Base-by-base conservation (phyloP, 306 rosid genomes). In the Senna siamea region DNA sequence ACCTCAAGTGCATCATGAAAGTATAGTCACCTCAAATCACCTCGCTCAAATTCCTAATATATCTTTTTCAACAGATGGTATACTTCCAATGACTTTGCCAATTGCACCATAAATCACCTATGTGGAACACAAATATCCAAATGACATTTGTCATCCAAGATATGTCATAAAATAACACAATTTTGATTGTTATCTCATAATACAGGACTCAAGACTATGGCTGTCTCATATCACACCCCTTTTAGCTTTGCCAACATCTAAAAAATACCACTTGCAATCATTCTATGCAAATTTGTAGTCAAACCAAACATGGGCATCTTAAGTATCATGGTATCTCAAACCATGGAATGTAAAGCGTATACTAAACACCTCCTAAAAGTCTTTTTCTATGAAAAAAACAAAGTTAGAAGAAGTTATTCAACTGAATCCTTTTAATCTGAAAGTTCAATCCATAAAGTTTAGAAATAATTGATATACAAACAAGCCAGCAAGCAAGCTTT, bases 401-500 rank as follows among this genome's bases (percentile, higher is more conserved):
- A 47, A 43, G 22, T 59, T 14, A 46, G 19, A 57, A 15, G 26
- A 58, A 44, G 26, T 46, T 59, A 30, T 28, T 28, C 46, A 58
- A 58, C 9, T 5, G 44, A 7, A 9, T 9, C 43, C 18, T 59
- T 18, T 26, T 46, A 35, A 35, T 44, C 62, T 17, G 35, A 50
- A 32, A 61, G 60, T 37, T 28, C 56, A 17, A 28, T 43, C 23
- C 48, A 75, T 53, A 34, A 53, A 41, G 63, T 41, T 50, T 4
- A 26, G 43, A 47, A 30, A 48, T n/a, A 4, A 30, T 3, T 30
- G 47, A 32, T n/a, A 23, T 5, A 37, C 57, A 28, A 20, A 48
- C 2, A 28, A 28, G 44, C 26, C 30, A 20, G 58, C 17, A 48
- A 48, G 44, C 40, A 66, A 26, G 32, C 70, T 41, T 35, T 23